Evolutionary conservation across 2,329 filamentous ascomycete species (phyloP), one percentile per base, ranked within the genome.

Genomic region (Ceratocystis cacaofunesta): DNA sequence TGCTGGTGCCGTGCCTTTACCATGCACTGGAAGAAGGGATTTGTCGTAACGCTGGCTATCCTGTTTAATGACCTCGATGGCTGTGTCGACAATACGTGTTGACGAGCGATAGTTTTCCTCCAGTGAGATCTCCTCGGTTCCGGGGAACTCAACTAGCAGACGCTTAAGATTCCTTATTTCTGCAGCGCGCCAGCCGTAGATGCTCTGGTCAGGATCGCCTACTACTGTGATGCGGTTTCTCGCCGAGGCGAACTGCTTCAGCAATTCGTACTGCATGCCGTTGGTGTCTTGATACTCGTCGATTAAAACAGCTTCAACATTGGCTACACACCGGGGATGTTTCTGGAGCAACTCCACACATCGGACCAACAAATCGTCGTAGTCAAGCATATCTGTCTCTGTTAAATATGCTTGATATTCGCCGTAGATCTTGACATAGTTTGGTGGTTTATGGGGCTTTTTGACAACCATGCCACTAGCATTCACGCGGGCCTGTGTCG

Each of bases 261-360:
- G 96, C 52, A 99, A 78, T 70, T 96, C 90, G 71, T 95, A 97
- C 74, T 99, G 92, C 3, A 96, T 86, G 22, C 90, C 83, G 72
- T 97, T 99, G 6, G 92, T 97, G 75, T 99, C 92, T 75, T 99
- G 92, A 69, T 96, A 99, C 72, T 99, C 92, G 73, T 99, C 92
- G 68, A 99, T 95, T 58, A 99, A 80, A 5, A 97, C 91, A 0
- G 90, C 85, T 74, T 96, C 86, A 19, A 99, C 85, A 70, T 96
- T 96, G 15, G 86, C 86, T 2, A 96, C 92, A 71, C 92, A 96
- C 15, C 83, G 79, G 0, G 92, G 90, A 69, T 89, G 82, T 22
- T 80, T 78, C 67, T 80, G 82, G 22, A 99, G 80, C 10, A 99
- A 80, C 67, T 95, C 85, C 7, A 89, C 87, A 69, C 92, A 96